Percentiles rank a stretch among this genome's conserved stretches.
Conservation (phyloP, 495 filamentous ascomycete genomes). For the Jackrogersella minutella region DNA sequence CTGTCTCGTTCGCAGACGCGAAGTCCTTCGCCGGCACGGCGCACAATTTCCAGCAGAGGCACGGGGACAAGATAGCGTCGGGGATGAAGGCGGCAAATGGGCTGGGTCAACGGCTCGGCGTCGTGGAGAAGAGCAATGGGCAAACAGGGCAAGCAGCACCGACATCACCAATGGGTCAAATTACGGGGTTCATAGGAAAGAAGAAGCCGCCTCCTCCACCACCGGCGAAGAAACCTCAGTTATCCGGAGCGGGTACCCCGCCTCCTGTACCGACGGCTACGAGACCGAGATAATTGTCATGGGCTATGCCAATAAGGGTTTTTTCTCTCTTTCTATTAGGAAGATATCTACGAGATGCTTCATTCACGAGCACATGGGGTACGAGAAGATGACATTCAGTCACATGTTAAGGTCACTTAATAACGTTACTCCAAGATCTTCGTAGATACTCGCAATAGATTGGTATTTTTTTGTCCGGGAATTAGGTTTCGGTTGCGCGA, state of each 20-base stretch:
- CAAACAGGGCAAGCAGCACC: neutral
- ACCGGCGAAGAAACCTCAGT: slow-evolving; percentile 66
- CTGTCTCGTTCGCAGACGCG: slow-evolving; percentile 65
- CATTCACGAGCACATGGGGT: neutral
- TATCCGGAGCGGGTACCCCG: slow-evolving; percentile 43
- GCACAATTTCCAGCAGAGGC: slow-evolving; percentile 76
- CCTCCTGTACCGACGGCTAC: slow-evolving; percentile 60
- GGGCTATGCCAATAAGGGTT: neutral
- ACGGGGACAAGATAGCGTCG: slow-evolving; percentile 74
- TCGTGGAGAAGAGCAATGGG: neutral
- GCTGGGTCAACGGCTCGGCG: slow-evolving; percentile 62
- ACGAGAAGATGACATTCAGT: neutral
- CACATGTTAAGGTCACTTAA: slow-evolving; percentile 17
- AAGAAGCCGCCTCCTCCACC: slow-evolving; percentile 77
- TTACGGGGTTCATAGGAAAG: slow-evolving; percentile 47
- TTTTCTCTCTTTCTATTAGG: neutral
- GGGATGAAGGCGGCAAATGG: slow-evolving; percentile 68
- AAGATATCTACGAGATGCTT: neutral
- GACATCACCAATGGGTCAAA: slow-evolving; percentile 36
- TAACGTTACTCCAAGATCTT: neutral
- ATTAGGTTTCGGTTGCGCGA: slow-evolving; percentile 25
- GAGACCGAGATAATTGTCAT: slow-evolving; percentile 43
- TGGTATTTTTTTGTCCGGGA: slow-evolving; percentile 17
- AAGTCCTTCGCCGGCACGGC: slow-evolving; percentile 64
- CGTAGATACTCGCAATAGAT: slow-evolving; percentile 8